Evolutionary conservation across 345 rosid species (phyloP).

Genomic region (Mangifera indica): DNA sequence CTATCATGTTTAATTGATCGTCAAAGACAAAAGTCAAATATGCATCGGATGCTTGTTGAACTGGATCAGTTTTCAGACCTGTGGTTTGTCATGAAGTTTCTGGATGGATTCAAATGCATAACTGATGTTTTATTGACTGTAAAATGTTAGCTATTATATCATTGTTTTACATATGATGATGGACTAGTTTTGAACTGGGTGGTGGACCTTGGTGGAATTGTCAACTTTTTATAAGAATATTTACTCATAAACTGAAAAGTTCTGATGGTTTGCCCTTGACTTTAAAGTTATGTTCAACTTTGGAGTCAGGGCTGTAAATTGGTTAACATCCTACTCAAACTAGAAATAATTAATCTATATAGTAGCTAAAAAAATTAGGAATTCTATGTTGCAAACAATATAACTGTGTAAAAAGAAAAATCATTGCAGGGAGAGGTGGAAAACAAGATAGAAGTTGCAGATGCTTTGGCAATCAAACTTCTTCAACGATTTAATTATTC

Average conservation of each 20-base stretch:
- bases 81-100: background rate
- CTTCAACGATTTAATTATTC: slow-evolving; percentile 74
- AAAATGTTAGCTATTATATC: background rate
- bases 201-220: background rate
- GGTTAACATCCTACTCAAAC: background rate
- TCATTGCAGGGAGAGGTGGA: slow-evolving; percentile 78
- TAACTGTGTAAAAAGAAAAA: slow-evolving; percentile 13
- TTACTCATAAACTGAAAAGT: background rate
- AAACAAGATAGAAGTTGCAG: slow-evolving; percentile 87
- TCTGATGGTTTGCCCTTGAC: background rate
- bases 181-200: background rate
- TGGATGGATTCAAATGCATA: background rate
- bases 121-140: background rate
- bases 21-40: background rate
- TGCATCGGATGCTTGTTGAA: background rate
- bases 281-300: background rate
- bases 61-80: background rate
- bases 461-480: slow-evolving; percentile 89
- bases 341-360: background rate
- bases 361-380: slow-evolving; percentile 1
- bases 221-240: background rate
- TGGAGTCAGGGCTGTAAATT: background rate
- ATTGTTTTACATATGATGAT: background rate
- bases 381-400: background rate
- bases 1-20: background rate